Base-by-base conservation (phyloP, 208 protist species). In the Trypanosoma congolense region DNA sequence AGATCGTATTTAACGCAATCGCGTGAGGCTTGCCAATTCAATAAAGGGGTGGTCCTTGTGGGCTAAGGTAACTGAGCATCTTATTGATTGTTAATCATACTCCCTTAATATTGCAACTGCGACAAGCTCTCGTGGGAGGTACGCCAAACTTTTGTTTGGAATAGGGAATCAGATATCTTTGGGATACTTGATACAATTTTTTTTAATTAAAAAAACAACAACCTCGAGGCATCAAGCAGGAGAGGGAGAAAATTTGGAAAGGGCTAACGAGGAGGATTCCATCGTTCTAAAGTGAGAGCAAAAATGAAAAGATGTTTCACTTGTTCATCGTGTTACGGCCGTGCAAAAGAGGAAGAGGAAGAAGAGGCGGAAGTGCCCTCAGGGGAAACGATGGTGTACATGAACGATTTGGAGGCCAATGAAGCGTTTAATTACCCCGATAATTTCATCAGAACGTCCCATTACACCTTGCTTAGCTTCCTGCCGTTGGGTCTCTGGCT, bases 381-480 rank as follows among this genome's bases (percentile, higher is more conserved):
- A 9, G 67, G 61, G 24, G 80, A 91, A 47, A 74, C 91, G 14
- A 80, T 88, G 26, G 77, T 96, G 3, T 64, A 91, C 67, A 80
- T 92, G 78, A 93, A 96, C 52, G 57, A 95, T 35, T 41, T 47
- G 0, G 82, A 53, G 19, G 55, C 65, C 16, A 93, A 96, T 57
- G 74, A 57, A 5, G 36, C 18, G 44, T 90, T 70, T 48, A 48
- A 78, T 16, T 96, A 80, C 49, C 79, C 82, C 5, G 68, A 75
- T 31, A 98, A 98, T 61, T 95, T 83, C 49, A 90, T 96, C 18
- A 55, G 70, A 18, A 98, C 96, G 19, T 95, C 93, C 18, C 92
- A 97, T 74, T 98, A 98, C 74, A 93, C 81, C 10, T 2, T 83
- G 2, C 64, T 73, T 21, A 91, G 83, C 5, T 98, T 98, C 41